A percentile compares a stretch with the other conserved stretches of the same genome.
Conservation (phyloP, 179 eudicot genomes). For the Kewa caespitosa region DNA sequence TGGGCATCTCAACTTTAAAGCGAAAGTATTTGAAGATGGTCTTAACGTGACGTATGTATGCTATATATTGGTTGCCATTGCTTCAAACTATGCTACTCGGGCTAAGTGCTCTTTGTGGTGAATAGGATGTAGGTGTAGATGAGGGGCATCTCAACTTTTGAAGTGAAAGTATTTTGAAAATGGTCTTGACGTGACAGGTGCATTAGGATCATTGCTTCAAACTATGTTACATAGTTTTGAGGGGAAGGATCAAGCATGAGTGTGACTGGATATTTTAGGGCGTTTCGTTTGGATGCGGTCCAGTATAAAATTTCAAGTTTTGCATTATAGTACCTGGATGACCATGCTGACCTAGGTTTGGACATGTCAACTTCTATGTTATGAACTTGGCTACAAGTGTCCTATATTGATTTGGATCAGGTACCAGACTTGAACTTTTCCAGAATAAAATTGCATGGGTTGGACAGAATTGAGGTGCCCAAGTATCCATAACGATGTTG, state of each 20-base stretch:
- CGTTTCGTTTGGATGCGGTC: not conserved
- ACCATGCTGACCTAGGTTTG: not conserved
- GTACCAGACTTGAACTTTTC: too few relatives aligned
- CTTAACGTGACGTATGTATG: not conserved
- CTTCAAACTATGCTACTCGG: not conserved
- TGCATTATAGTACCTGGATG: not conserved
- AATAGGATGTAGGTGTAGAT: not conserved
- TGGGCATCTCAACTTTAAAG: not conserved
- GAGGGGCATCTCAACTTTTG: not conserved
- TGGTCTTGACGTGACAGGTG: not conserved
- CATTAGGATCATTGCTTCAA: not conserved
- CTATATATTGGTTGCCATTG: not conserved
- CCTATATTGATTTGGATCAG: too few relatives aligned
- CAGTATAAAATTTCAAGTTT: not conserved
- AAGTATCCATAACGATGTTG: too few relatives aligned
- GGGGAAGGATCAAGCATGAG: not conserved
- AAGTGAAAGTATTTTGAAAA: not conserved
- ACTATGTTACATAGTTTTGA: not conserved
- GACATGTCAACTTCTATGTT: not conserved
- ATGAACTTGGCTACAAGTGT: too few relatives aligned
- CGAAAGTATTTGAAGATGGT: not conserved
- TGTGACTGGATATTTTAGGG: not conserved
- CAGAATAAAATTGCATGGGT: too few relatives aligned
- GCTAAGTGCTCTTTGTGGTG: too few relatives aligned
- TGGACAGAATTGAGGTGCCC: too few relatives aligned